Evolutionary conservation across 2,329 filamentous ascomycete genomes (phyloP).

Genomic region (Aureobasidium sp.): DNA sequence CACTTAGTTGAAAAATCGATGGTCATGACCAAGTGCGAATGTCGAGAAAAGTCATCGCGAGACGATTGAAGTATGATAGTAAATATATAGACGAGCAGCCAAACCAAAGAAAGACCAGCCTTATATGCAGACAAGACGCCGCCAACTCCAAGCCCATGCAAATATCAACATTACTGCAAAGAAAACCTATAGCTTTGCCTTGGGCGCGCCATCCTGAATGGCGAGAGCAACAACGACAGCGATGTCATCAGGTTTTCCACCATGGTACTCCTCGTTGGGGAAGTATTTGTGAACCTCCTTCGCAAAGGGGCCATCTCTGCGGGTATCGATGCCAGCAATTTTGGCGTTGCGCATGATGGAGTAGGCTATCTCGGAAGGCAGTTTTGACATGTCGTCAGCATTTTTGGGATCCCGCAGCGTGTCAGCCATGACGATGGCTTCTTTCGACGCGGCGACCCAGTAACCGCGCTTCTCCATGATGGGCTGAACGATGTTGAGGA

Average conservation of each 20-base stretch:
- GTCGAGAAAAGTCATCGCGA: not conserved
- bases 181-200: slow-evolving; percentile 12
- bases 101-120: not conserved
- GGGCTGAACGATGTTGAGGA: slow-evolving; percentile 63
- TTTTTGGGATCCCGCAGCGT: slow-evolving; percentile 2
- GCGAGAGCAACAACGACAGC: slow-evolving; percentile 75
- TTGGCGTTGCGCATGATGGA: slow-evolving; percentile 79
- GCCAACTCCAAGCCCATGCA: not conserved
- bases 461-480: slow-evolving; percentile 53
- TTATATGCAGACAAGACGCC: not conserved
- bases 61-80: not conserved
- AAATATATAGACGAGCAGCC: not conserved
- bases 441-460: slow-evolving; percentile 20
- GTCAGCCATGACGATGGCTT: slow-evolving; percentile 10
- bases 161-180: not conserved
- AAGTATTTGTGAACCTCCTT: slow-evolving; percentile 87
- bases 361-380: slow-evolving; percentile 67
- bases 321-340: slow-evolving; percentile 69
- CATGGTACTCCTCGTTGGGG: slow-evolving; percentile 77
- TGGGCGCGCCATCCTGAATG: slow-evolving; percentile 47
- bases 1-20: too few relatives aligned
- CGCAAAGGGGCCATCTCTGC: slow-evolving; percentile 84
- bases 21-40: not conserved
- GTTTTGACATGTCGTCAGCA: not conserved
- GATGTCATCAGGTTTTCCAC: slow-evolving; percentile 94